Base-by-base conservation (phyloP, 73 alveolate genomes). In the Uronychia binucleata region DNA sequence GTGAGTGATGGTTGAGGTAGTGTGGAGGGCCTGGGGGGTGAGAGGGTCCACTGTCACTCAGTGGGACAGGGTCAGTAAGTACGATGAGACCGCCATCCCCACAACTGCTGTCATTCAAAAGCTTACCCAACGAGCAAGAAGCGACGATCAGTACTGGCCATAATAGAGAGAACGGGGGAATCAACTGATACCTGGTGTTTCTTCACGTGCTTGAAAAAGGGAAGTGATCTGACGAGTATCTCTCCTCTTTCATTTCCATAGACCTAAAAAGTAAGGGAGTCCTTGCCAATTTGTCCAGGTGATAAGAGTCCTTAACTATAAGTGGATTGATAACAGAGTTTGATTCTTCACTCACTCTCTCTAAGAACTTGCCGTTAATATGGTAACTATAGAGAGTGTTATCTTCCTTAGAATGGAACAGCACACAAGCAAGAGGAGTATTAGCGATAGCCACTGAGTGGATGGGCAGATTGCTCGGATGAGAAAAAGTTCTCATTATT, bases 211-310 rank as follows among this genome's bases (percentile, higher is more conserved):
- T 84, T 79, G 5, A 94, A 75, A 67, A 77, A 80, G 27, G 98
- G 98, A 28, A 94, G 86, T n/a, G 90, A 58, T 86, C 99, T 91
- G 34, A 94, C 79, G 0, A 93, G 85, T 8, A 95, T 76, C 57
- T 92, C 94, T 32, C 99, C 99, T 84, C 81, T 93, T 33, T 95
- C 98, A 58, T 90, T 93, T n/a, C 99, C 99, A 82, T 95, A 95
- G 26, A 95, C 59, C 92, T 86, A 46, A 0, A 5, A 34, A 13
- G 30, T 29, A 59, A 59, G 30, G n/a, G 79, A 0, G 11, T 31
- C 1, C 75, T 33, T 77, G 77, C 94, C 60, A 92, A 75, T 57
- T 80, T 84, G 30, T 93, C 97, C 86, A 87, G 80, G 34, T 77
- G 89, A 34, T 83, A 57, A 31, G 90, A 79, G 75, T 93, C 91